Percentiles rank a stretch among this genome's conserved stretches.
Evolutionary conservation across 495 filamentous ascomycete genomes (phyloP).

Genomic region (Lepidopterella palustris): DNA sequence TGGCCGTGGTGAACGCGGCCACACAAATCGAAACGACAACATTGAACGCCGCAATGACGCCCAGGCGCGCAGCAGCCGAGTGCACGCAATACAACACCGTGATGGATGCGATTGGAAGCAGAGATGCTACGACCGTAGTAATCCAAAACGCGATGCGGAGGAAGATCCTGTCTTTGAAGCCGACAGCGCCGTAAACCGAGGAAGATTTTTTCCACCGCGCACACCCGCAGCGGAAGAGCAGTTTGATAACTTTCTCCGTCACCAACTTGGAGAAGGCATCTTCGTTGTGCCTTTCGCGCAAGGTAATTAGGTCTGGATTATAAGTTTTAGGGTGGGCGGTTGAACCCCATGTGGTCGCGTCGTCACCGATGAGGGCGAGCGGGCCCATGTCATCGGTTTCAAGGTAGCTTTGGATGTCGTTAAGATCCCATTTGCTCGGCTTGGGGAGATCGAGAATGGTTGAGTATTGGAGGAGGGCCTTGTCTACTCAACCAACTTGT

Average conservation of each 20-base stretch:
- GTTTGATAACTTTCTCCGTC: conserved; percentile 1
- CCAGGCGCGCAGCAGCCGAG: conserved; percentile 2
- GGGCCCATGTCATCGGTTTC: conserved; percentile 7
- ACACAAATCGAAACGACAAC: conserved; percentile 6
- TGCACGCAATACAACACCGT: conserved; percentile 5
- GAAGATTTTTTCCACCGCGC: conserved; percentile 3
- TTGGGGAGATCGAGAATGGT: not conserved
- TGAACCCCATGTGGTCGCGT: conserved; percentile 5
- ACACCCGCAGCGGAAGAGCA: conserved; percentile 2
- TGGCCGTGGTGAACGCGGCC: conserved; percentile 5
- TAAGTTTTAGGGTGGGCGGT: not conserved
- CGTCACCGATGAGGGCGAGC: not conserved
- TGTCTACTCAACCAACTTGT: conserved; percentile 3
- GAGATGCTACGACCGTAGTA: conserved; percentile 1
- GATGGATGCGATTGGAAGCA: conserved; percentile 6
- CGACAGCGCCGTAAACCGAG: conserved; percentile 1
- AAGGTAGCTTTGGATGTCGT: conserved; percentile 7
- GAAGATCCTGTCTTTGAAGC: conserved; percentile 4
- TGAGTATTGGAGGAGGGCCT: conserved; percentile 14
- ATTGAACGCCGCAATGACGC: conserved; percentile 10
- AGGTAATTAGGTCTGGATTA: not conserved
- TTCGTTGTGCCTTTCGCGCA: not conserved
- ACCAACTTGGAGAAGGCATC: conserved; percentile 6
- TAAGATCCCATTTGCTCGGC: conserved; percentile 3
- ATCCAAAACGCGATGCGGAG: conserved; percentile 1